Base-by-base conservation (phyloP, 2,329 filamentous ascomycete species). In the Botrytis deweyae region DNA sequence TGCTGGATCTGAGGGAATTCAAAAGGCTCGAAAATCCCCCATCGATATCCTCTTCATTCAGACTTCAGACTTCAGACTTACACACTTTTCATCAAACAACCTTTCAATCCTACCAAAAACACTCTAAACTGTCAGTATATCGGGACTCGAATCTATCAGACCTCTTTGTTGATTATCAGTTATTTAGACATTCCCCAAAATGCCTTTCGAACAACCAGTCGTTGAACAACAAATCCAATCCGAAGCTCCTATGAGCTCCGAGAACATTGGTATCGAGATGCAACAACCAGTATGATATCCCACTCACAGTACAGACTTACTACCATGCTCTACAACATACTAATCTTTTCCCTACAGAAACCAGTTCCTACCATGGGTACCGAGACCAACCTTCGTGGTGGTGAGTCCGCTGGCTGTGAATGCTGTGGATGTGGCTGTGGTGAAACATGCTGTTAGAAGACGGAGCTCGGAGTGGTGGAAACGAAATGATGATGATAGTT, bases 161-260 rank as follows among this genome's bases (percentile, higher is more conserved):
- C 12, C n/a, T 40, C 33, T 36, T 16, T 33, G 38, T 40, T 40
- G 10, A 72, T 29, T 38, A 5, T 33, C 12, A 8, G 8, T 14
- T 25, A 42, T 29, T n/a, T 49, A 69, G 64, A 69, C 6, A 40
- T 63, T 14, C 25, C 12, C 75, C 77, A 79, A 63, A 25, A 80
- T 80, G 79, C 77, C 79, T 78, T 72, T 75, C 75, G 73, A 75
- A 72, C 75, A 76, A 67, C 62, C 78, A 66, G 73, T 77, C 72
- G 76, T 73, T n/a, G 71, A 78, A 33, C 79, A 80, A 74, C 79
- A 79, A 72, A 66, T 77, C 58, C 77, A 80, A 75, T 77, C 76
- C 70, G 72, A 77, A 29, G 76, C 78, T 76, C 77, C 78, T 33
- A 80, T 80, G 79, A 77, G 75, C 61, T 73, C 76, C 55, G 71